Evolutionary conservation across 2,329 filamentous ascomycete genomes (phyloP), one percentile per base, ranked within the genome.

Genomic region (Trichoderma koningii): DNA sequence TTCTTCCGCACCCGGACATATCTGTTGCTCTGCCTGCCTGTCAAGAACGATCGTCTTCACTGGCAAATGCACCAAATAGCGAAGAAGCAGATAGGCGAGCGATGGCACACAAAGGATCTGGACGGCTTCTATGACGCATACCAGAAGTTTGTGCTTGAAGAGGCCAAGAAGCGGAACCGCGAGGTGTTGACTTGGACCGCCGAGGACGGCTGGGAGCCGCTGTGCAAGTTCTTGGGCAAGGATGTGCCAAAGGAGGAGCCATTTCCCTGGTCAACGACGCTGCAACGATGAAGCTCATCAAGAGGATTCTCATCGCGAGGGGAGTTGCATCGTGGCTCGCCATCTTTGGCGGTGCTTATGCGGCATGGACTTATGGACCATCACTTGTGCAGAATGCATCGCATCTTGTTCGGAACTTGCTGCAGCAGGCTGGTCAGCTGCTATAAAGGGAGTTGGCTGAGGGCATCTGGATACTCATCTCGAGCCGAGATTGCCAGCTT

Each of bases 191-290:
- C 70, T 17, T 74, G 71, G 56, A 69, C 72, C 56, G 70, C 73
- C 0, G 70, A 75, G 56, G 75, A 81, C 42, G 79, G 78, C 0
- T 82, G 80, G 80, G 74, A 72, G 42, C 77, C 77, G 10, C 70
- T 83, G 26, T 82, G 80, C 67, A 66, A 73, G 63, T 80, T 81
- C 56, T 57, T 80, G 47, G 75, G 70, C 3, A 74, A 73, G 42
- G 69, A 73, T 7, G 69, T 76, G 3, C 77, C 78, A 1, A 64
- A 72, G 19, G 69, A 67, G 5, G 66, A 70, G 44, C 66, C 73
- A 2, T 80, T 80, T 68, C 74, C 76, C 2, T 68, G 70, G 66
- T 68, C 7, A 78, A 79, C 67, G 73, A 77, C 44, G 57, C 66
- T 23, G 66, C 66, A 21, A 62, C 64, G 21, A 66, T 73, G 52